Evolutionary conservation across 192 early-diverging fungal species (phyloP).

Genomic region (Backusella tuberculispora): DNA sequence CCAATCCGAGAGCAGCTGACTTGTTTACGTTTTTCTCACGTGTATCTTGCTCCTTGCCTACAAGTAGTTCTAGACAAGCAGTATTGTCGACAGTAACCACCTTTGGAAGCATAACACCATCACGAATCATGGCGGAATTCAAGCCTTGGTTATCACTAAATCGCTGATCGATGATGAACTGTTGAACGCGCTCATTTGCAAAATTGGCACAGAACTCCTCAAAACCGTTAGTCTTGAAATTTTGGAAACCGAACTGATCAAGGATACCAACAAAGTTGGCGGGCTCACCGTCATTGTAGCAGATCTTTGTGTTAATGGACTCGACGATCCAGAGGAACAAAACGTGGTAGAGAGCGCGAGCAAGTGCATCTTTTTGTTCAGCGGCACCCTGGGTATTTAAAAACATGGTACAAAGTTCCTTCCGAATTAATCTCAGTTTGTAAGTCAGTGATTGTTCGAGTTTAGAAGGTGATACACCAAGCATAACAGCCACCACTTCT

Average conservation of each 20-base stretch:
- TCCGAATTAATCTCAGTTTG: constrained; percentile 79
- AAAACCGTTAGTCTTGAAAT: constrained; percentile 58
- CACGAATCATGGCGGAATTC: constrained; percentile 49
- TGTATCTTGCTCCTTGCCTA: constrained; percentile 52
- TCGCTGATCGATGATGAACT: constrained; percentile 58
- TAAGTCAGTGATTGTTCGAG: constrained; percentile 78
- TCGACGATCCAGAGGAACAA: constrained; percentile 92
- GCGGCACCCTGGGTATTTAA: constrained; percentile 77
- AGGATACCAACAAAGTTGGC: constrained; percentile 86
- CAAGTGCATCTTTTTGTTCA: constrained; percentile 82
- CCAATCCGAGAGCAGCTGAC: constrained; percentile 36
- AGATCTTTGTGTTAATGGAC: constrained; percentile 84
- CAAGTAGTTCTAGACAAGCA: constrained; percentile 57
- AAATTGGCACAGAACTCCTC: constrained; percentile 73
- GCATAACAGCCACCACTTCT: constrained; percentile 74
- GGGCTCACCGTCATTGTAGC: constrained; percentile 62
- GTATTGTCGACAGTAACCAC: constrained; percentile 54
- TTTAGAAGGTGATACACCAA: constrained; percentile 75
- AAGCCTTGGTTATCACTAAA: constrained; percentile 56
- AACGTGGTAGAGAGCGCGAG: constrained; percentile 84
- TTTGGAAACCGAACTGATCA: constrained; percentile 78
- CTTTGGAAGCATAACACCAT: constrained; percentile 64
- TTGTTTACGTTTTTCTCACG: constrained; percentile 21
- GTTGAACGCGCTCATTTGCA: constrained; percentile 71
- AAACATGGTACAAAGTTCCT: constrained; percentile 90